A percentile compares a stretch with the other conserved stretches of the same genome.
These are phyloP conservation scores for Lepiota subincarnata DNA, from an alignment of 768 basidiomycete genomes.

Conservation along the genomic window DNA sequence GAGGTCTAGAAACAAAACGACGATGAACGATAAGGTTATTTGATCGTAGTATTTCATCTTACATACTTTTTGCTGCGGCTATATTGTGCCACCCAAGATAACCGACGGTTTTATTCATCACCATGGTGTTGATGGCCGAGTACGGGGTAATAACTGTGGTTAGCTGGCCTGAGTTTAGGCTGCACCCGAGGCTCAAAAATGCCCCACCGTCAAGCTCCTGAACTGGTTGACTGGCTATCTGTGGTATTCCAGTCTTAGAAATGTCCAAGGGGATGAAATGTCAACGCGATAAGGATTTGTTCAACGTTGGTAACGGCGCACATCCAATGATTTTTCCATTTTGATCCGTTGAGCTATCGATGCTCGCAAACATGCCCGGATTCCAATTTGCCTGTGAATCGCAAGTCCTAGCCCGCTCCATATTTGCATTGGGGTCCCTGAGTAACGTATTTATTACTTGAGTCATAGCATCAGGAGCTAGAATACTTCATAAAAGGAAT, in stretches of 20 bases:
- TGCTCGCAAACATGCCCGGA: slow-evolving; percentile 22
- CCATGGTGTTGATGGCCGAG: slow-evolving; percentile 21
- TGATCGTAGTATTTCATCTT: slow-evolving; percentile 12
- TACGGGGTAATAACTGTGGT: slow-evolving; percentile 20
- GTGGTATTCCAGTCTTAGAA: slow-evolving; percentile 20
- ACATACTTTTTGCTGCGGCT: slow-evolving; percentile 18
- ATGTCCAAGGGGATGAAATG: slow-evolving; percentile 18
- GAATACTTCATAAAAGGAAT: slow-evolving; percentile 18
- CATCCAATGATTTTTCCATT: slow-evolving; percentile 22
- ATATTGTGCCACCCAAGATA: slow-evolving; percentile 22
- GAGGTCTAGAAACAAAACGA: slow-evolving; percentile 12
- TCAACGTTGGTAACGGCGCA: neutral
- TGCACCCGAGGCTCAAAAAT: too few species aligned
- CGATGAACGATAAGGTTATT: neutral
- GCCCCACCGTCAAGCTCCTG: slow-evolving; percentile 21
- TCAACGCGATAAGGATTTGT: neutral
- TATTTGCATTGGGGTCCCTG: slow-evolving; percentile 17
- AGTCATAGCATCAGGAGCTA: neutral
- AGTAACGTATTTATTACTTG: neutral
- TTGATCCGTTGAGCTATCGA: slow-evolving; percentile 21
- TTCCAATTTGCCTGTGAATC: slow-evolving; percentile 17
- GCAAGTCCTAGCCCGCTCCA: slow-evolving; percentile 20
- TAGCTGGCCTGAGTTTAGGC: neutral
- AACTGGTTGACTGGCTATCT: slow-evolving; percentile 20
- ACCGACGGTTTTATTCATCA: slow-evolving; percentile 18